Conservation (phyloP, 2,329 filamentous ascomycete species). For the Exophiala xenobiotica region DNA sequence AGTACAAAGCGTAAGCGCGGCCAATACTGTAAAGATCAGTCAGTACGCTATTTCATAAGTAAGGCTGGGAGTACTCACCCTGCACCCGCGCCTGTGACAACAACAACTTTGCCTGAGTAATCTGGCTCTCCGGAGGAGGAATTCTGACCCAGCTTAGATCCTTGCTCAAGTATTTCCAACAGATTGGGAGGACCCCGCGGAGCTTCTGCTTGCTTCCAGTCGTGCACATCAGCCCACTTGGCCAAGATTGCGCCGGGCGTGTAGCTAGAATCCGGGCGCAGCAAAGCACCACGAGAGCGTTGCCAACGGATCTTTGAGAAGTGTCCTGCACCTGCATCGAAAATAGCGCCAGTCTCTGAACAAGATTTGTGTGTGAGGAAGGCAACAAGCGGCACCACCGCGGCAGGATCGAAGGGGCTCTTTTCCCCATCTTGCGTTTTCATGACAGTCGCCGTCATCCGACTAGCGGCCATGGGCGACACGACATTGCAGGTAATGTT, state of each 20-base stretch:
- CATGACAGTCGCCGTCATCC: constrained; percentile 88
- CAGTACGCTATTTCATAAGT: constrained; percentile 10
- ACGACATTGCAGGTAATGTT: constrained; percentile 95
- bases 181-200: constrained; percentile 85
- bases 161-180: constrained; percentile 75
- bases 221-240: constrained; percentile 82
- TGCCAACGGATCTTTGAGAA: constrained; percentile 93
- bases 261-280: constrained; percentile 83
- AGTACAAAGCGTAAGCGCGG: constrained; percentile 81
- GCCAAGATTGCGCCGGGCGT: constrained; percentile 83
- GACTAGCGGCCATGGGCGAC: constrained; percentile 88
- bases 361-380: constrained; percentile 83
- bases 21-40: constrained; percentile 68
- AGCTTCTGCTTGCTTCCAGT: constrained; percentile 81
- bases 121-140: constrained; percentile 70
- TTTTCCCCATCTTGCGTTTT: background rate
- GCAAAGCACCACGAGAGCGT: constrained; percentile 79
- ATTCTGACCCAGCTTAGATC: constrained; percentile 71
- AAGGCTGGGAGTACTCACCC: constrained; percentile 51
- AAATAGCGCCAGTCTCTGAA: constrained; percentile 80
- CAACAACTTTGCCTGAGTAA: too few relatives aligned
- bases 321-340: constrained; percentile 89
- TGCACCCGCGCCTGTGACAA: too few relatives aligned
- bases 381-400: constrained; percentile 90
- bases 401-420: constrained; percentile 71